A percentile compares a stretch with the other conserved stretches of the same genome.
Evolutionary conservation across 208 protist species (phyloP).

Genomic region (Trypanosoma conorhini): DNA sequence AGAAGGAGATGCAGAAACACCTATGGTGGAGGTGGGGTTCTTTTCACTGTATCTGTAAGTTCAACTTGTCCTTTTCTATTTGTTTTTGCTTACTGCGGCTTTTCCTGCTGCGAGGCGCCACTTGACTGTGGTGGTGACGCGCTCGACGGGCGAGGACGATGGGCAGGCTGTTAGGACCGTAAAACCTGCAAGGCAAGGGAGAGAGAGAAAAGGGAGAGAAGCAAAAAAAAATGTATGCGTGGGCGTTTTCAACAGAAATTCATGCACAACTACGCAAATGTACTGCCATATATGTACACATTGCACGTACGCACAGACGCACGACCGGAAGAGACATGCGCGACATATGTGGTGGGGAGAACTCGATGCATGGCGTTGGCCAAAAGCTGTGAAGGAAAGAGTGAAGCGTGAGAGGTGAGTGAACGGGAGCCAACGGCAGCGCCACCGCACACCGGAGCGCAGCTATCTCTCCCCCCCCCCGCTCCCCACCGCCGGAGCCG

Average conservation of each 20-base stretch:
- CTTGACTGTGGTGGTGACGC: not conserved
- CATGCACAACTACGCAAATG: not conserved
- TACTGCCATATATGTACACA: not conserved
- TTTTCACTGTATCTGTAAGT: not conserved
- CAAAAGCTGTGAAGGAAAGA: not conserved
- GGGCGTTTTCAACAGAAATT: conserved; percentile 2
- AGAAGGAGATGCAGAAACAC: not conserved
- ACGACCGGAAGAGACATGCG: not conserved
- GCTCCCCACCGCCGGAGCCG: not conserved
- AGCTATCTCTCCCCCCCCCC: not conserved
- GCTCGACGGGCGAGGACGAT: not conserved
- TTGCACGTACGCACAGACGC: too few relatives aligned
- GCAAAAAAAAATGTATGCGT: not conserved
- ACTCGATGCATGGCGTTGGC: not conserved
- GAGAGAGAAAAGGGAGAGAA: not conserved
- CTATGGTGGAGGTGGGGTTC: not conserved
- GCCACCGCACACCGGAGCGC: not conserved
- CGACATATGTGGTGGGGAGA: too few relatives aligned
- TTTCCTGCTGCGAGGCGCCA: not conserved
- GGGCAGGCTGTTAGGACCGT: not conserved
- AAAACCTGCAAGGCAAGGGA: not conserved
- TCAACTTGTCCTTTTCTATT: not conserved
- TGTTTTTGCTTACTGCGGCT: too few relatives aligned
- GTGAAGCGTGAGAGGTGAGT: conserved; percentile 1
- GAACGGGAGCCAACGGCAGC: not conserved